Percentiles rank a stretch among this genome's conserved stretches.
These are phyloP conservation scores for Smallanthus sonchifolius DNA, from an alignment of 129 eudicot genomes.

Conservation along the genomic window DNA sequence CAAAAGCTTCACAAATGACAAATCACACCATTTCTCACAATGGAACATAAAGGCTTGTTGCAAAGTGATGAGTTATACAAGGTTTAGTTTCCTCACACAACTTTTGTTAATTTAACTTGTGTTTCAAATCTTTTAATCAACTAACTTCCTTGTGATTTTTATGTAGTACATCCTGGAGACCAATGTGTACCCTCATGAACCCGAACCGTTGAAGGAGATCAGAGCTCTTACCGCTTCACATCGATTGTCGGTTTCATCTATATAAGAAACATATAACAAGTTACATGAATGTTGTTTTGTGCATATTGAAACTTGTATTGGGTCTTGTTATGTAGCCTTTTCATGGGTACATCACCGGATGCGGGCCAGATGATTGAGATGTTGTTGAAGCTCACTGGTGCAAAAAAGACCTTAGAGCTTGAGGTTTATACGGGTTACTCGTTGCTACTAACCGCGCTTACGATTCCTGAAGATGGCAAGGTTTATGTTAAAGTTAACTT, in stretches of 20 bases:
- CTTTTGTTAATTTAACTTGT: neutral
- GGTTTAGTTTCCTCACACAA: constrained; percentile 9
- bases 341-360: constrained; percentile 40
- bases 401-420: constrained; percentile 32
- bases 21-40: neutral
- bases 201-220: constrained; percentile 48
- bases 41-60: constrained; percentile 43
- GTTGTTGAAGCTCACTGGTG: constrained; percentile 25
- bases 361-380: constrained; percentile 35
- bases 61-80: constrained; percentile 45
- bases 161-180: constrained; percentile 47
- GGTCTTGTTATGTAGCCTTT: constrained; percentile 17
- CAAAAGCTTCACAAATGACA: too few species aligned
- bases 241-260: constrained; percentile 31
- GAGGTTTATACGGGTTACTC: constrained; percentile 50
- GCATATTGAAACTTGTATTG: neutral
- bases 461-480: constrained; percentile 26
- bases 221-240: constrained; percentile 45
- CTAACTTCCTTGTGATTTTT: neutral
- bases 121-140: neutral
- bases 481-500: neutral
- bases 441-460: constrained; percentile 2
- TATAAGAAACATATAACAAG: neutral
- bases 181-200: constrained; percentile 62
- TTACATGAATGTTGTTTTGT: neutral